Evolutionary conservation across 306 rosid species (phyloP).

Genomic region (Psophocarpus tetragonolobus): DNA sequence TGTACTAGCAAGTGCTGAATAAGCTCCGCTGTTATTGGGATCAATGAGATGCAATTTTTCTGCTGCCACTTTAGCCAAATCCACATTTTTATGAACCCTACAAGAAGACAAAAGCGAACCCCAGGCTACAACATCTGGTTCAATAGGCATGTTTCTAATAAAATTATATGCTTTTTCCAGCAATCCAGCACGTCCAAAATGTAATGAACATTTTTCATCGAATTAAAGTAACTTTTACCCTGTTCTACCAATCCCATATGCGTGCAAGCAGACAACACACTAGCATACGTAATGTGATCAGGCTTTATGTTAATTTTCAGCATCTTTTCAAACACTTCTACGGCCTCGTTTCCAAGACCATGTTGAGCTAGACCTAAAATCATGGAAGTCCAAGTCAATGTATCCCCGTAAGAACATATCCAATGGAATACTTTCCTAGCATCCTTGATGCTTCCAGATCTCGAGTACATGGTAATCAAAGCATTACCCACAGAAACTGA

Average conservation of each 20-base stretch:
- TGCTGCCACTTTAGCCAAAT: constrained; percentile 81
- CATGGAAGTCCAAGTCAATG: constrained; percentile 87
- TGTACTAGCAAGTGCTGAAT: constrained; percentile 76
- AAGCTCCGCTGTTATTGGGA: constrained; percentile 84
- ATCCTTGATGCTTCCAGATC: constrained; percentile 71
- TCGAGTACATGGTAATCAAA: constrained; percentile 80
- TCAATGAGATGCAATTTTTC: constrained; percentile 75
- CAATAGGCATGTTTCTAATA: constrained; percentile 65
- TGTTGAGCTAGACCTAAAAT: constrained; percentile 84
- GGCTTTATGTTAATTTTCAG: constrained; percentile 62
- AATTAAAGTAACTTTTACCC: constrained; percentile 65
- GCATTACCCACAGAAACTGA: constrained; percentile 83
- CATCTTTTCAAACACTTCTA: constrained; percentile 81
- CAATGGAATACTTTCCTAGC: constrained; percentile 66
- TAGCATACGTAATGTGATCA: constrained; percentile 82
- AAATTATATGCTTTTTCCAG: constrained; percentile 74
- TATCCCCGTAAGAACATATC: constrained; percentile 47
- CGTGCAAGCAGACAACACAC: constrained; percentile 83
- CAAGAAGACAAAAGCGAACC: constrained; percentile 84
- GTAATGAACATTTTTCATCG: constrained; percentile 68
- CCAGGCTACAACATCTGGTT: constrained; percentile 84
- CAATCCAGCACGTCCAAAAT: constrained; percentile 88
- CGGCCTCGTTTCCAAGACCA: constrained; percentile 84
- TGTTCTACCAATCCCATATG: constrained; percentile 77
- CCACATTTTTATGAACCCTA: constrained; percentile 66